Evolutionary conservation across 345 rosid genomes (phyloP), one percentile per base, ranked within the genome.

Genomic region (Eucalyptus regnans): DNA sequence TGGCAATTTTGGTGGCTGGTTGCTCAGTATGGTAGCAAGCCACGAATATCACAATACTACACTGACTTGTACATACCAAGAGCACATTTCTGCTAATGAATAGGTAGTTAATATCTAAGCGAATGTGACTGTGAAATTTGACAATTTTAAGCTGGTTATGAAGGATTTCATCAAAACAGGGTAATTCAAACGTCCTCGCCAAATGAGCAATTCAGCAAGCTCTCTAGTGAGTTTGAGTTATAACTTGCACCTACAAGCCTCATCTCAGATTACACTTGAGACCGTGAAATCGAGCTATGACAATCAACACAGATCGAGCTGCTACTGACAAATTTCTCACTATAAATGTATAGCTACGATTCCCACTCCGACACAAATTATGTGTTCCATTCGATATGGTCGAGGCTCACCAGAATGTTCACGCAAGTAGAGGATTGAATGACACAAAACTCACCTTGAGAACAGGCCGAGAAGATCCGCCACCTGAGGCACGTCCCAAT

Each of bases 401-500:
- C 0, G 68, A n/a, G 18, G 0, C 76, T n/a, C 18, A 64, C 76
- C 33, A 64, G 31, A 64, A 64, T n/a, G 37, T 64, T 15, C 18
- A 64, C 33, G 71, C 71, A 27, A 62, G 71, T 64, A 64, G 4
- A 64, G 76, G 41, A 64, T 20, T 29, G 33, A 60, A 88, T 84
- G 18, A 64, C 33, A 64, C 76, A 52, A 52, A 52, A 7, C 23
- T 23, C 56, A 7, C 56, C 56, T 52, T 52, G 56, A 52, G 56
- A 52, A 52, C 3, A 52, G 56, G 90, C 93, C 92, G 50, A 94
- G 86, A 52, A 52, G 56, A 52, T 52, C 56, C 56, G 56, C 56
- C 56, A 91, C 90, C 83, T 89, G 94, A 92, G 96, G 93, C 48
- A 92, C 86, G 56, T 52, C 56, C 56, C 56, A 52, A 0, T 52